Percentiles rank a stretch among this genome's conserved stretches.
These are phyloP conservation scores for Calycina herbarum DNA, from an alignment of 2,329 filamentous ascomycete species.

Conservation along the genomic window DNA sequence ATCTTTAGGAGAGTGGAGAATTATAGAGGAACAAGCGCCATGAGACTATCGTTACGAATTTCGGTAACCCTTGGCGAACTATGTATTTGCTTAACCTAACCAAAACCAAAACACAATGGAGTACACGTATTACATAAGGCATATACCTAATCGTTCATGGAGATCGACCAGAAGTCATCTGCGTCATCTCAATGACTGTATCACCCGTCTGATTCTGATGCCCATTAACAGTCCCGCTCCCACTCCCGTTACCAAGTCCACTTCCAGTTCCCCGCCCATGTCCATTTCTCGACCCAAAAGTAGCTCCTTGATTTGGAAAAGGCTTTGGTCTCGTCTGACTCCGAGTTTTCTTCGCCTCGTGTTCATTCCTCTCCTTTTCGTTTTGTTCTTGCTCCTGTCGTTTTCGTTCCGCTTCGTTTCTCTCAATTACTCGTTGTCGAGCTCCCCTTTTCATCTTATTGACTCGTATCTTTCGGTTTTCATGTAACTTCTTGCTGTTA, in stretches of 20 bases:
- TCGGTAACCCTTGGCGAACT: no score
- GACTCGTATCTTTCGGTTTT: constrained; percentile 2
- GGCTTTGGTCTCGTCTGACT: background rate
- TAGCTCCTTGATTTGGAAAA: background rate
- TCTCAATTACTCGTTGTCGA: background rate
- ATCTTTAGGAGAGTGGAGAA: no score
- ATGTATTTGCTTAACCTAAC: no score
- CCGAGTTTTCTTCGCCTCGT: background rate
- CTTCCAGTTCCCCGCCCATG: no score
- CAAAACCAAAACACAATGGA: no score
- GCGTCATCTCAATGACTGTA: background rate
- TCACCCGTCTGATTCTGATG: background rate
- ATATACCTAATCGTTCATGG: background rate
- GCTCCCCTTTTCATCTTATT: constrained; percentile 10
- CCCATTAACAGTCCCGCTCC: background rate
- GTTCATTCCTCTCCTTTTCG: background rate
- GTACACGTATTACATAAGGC: no score
- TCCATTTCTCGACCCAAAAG: no score
- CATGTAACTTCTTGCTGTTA: constrained; percentile 6
- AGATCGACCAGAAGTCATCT: background rate
- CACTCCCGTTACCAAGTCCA: background rate
- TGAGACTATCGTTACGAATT: no score
- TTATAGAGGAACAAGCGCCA: no score
- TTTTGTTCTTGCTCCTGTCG: no score
- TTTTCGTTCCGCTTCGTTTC: background rate